A percentile compares a stretch with the other conserved stretches of the same genome.
Conservation (phyloP, 139 green algal species). For the Marvania coccoides region DNA sequence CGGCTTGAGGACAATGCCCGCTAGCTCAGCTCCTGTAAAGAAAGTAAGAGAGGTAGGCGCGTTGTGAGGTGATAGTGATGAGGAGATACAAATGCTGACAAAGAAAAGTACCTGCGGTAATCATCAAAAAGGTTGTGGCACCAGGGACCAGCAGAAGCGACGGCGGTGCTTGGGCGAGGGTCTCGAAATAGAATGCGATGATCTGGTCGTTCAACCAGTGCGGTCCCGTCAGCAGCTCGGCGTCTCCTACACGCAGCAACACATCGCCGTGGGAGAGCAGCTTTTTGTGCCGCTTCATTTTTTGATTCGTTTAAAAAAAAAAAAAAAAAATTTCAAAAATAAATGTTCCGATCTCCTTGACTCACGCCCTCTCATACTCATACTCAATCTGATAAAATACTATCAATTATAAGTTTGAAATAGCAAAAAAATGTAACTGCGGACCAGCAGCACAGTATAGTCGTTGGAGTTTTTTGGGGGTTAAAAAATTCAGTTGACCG, state of each 20-base stretch:
- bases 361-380: too few relatives aligned
- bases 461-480: too few relatives aligned
- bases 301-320: too few relatives aligned
- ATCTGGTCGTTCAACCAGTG: conserved; percentile 70
- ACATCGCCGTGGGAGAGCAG: conserved; percentile 53
- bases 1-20: neutral
- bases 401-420: too few relatives aligned
- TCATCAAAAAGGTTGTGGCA: conserved; percentile 35
- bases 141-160: conserved; percentile 12
- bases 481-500: too few relatives aligned
- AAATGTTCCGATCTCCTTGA: too few relatives aligned
- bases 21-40: neutral
- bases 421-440: too few relatives aligned
- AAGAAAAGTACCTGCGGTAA: neutral
- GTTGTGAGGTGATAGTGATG: neutral
- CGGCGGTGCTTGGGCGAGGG: conserved; percentile 9
- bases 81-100: neutral
- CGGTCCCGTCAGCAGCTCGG: conserved; percentile 30
- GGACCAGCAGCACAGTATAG: too few relatives aligned
- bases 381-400: too few relatives aligned
- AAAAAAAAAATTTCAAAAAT: too few relatives aligned
- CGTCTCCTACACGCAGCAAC: conserved; percentile 36
- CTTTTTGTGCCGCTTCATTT: conserved; percentile 5
- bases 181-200: conserved; percentile 66
- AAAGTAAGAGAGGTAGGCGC: neutral